Evolutionary conservation across 108 stramenopile species (phyloP).

Genomic region (Nannochloropsis gaditana): DNA sequence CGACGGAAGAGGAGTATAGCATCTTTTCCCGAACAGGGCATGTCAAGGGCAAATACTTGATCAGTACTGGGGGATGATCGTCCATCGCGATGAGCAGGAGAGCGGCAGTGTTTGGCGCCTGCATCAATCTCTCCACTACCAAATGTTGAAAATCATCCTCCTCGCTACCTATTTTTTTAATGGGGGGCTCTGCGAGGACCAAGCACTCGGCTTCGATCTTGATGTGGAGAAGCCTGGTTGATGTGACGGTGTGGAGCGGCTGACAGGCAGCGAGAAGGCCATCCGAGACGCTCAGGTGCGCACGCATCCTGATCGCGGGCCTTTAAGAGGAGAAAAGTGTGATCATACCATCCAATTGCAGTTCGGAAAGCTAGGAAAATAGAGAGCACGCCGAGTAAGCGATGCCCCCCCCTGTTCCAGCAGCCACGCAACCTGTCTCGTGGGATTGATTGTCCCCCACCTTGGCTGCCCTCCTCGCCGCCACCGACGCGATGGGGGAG

Average conservation of each 20-base stretch:
- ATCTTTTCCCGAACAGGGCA: not conserved
- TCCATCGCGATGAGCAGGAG: not conserved
- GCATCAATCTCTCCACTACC: not conserved
- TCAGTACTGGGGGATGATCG: not conserved
- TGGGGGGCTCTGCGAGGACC: not conserved
- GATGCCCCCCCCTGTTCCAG: too few relatives aligned
- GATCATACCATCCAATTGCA: too few relatives aligned
- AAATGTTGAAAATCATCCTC: not conserved
- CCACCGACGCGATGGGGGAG: too few relatives aligned
- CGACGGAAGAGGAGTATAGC: not conserved
- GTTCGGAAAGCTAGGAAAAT: too few relatives aligned
- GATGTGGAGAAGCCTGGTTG: not conserved
- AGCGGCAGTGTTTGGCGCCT: not conserved
- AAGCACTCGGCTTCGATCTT: not conserved
- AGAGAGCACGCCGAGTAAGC: too few relatives aligned
- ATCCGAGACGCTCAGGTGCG: not conserved
- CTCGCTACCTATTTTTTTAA: not conserved
- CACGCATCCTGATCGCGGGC: not conserved
- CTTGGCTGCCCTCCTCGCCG: too few relatives aligned
- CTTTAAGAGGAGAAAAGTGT: too few relatives aligned
- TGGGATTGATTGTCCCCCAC: too few relatives aligned
- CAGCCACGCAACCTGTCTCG: too few relatives aligned
- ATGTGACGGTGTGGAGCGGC: not conserved
- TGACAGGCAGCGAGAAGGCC: not conserved
- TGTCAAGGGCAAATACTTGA: not conserved